A percentile compares a stretch with the other conserved stretches of the same genome.
Evolutionary conservation across 305 asterid species (phyloP).

Genomic region (Andrographis paniculata): DNA sequence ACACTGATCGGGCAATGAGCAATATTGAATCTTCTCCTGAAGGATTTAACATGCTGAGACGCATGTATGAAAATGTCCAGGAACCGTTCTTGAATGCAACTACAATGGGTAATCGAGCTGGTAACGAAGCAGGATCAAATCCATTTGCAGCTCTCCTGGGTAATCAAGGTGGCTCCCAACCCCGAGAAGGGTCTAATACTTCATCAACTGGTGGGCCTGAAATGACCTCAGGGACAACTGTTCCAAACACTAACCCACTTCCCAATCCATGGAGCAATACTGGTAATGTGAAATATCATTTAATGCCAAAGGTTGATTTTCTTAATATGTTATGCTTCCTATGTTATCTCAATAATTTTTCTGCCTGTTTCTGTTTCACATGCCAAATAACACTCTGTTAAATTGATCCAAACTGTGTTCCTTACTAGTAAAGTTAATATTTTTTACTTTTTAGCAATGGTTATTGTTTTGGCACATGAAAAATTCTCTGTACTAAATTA

Average conservation of each 20-base stretch:
- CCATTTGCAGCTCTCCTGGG: conserved; percentile 50
- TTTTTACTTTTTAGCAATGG: no score
- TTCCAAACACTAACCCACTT: conserved; percentile 44
- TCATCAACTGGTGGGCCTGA: conserved; percentile 34
- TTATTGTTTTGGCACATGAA: no score
- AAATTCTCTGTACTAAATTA: no score
- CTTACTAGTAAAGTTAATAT: no score
- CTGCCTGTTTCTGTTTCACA: no score
- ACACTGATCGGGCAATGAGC: conserved; percentile 58
- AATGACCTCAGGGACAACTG: conserved; percentile 21
- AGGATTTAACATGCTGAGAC: conserved; percentile 58
- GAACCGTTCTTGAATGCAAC: conserved; percentile 53
- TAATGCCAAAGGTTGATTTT: background rate
- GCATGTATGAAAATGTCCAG: conserved; percentile 62
- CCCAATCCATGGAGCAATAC: conserved; percentile 47
- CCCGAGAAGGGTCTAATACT: conserved; percentile 24
- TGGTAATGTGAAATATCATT: conserved; percentile 20
- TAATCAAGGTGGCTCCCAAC: conserved; percentile 29
- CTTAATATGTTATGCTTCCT: background rate
- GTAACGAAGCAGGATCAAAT: conserved; percentile 29
- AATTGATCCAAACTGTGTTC: no score
- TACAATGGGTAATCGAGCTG: conserved; percentile 31
- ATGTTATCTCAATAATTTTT: no score
- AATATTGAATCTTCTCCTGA: conserved; percentile 55
- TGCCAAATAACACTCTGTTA: no score